These are phyloP conservation scores for Malassezia globosa DNA, from an alignment of 1,284 basidiomycete genomes.

Conservation along the genomic window DNA sequence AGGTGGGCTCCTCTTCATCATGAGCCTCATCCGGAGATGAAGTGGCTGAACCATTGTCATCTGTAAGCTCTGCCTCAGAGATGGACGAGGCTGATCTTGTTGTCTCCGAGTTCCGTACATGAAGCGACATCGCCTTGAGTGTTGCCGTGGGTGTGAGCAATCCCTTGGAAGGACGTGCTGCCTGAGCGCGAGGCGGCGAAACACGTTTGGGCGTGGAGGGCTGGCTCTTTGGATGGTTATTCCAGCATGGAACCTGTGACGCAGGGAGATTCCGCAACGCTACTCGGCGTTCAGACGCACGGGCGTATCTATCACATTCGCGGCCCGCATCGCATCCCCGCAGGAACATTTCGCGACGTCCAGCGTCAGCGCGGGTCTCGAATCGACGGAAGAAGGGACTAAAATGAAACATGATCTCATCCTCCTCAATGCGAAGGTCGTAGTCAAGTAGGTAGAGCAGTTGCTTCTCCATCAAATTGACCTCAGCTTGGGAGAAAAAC, in stretches of 20 bases:
- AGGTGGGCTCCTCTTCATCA: slow-evolving; percentile 28
- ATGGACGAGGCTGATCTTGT: slow-evolving; percentile 23
- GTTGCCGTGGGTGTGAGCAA: slow-evolving; percentile 15
- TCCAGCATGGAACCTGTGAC: slow-evolving; percentile 41
- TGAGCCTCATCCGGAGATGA: slow-evolving; percentile 37
- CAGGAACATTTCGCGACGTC: slow-evolving; percentile 44
- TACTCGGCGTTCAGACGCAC: slow-evolving; percentile 40
- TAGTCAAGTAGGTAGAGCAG: slow-evolving; percentile 47
- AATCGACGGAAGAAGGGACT: slow-evolving; percentile 43
- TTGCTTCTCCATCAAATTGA: slow-evolving; percentile 95
- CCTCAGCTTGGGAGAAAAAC: slow-evolving; percentile 56
- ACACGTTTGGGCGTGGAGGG: slow-evolving; percentile 17
- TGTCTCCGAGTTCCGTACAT: slow-evolving; percentile 17
- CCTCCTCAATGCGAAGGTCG: slow-evolving; percentile 46
- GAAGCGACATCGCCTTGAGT: slow-evolving; percentile 13
- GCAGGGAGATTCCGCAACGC: slow-evolving; percentile 38
- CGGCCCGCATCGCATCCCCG: slow-evolving; percentile 42
- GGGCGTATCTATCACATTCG: slow-evolving; percentile 41
- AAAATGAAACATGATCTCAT: slow-evolving; percentile 45
- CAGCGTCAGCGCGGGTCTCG: slow-evolving; percentile 39
- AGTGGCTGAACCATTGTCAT: slow-evolving; percentile 42
- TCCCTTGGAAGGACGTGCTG: neutral
- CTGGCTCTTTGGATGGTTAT: slow-evolving; percentile 18
- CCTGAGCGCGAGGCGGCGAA: neutral
- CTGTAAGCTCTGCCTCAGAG: slow-evolving; percentile 41